These are phyloP conservation scores for Cystoisospora suis DNA, from an alignment of 169 alveolate genomes.

Conservation along the genomic window DNA sequence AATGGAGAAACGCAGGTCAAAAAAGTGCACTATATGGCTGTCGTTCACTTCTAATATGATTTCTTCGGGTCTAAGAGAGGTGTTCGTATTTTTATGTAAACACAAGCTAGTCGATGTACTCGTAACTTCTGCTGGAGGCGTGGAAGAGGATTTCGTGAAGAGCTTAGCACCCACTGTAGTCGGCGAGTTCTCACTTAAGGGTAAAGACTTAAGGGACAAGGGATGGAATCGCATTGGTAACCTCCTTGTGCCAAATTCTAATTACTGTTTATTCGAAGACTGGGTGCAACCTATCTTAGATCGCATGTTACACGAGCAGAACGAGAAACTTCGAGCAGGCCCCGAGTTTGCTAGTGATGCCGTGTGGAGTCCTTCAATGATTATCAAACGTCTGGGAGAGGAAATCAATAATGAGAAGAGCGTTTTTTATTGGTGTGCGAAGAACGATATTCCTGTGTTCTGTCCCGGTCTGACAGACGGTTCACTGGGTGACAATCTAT, in stretches of 20 bases:
- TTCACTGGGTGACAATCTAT: conserved; percentile 96
- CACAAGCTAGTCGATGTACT: conserved; percentile 88
- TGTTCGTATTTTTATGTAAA: conserved; percentile 83
- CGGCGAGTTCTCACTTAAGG: conserved; percentile 93
- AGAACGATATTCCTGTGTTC: conserved; percentile 96
- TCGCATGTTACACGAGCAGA: conserved; percentile 92
- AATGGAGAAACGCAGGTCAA: not conserved
- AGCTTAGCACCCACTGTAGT: conserved; percentile 92
- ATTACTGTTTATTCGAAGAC: conserved; percentile 95
- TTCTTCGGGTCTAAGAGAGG: conserved; percentile 88
- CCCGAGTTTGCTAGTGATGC: conserved; percentile 6
- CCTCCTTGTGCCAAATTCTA: conserved; percentile 96
- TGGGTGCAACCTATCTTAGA: conserved; percentile 96
- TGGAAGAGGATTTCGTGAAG: conserved; percentile 99
- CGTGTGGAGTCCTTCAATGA: conserved; percentile 88
- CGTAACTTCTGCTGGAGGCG: conserved; percentile 99
- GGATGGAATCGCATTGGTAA: conserved; percentile 99
- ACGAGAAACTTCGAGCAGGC: conserved; percentile 69
- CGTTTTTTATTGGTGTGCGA: conserved; percentile 97
- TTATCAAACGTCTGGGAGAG: conserved; percentile 94
- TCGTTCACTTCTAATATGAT: conserved; percentile 93
- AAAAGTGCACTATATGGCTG: conserved; percentile 86
- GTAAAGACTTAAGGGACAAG: conserved; percentile 90
- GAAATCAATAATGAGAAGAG: conserved; percentile 94
- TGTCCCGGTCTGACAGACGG: conserved; percentile 99